These are phyloP conservation scores for Herpomyces periplanetae DNA, from an alignment of 2,329 filamentous ascomycete species.

Conservation along the genomic window DNA sequence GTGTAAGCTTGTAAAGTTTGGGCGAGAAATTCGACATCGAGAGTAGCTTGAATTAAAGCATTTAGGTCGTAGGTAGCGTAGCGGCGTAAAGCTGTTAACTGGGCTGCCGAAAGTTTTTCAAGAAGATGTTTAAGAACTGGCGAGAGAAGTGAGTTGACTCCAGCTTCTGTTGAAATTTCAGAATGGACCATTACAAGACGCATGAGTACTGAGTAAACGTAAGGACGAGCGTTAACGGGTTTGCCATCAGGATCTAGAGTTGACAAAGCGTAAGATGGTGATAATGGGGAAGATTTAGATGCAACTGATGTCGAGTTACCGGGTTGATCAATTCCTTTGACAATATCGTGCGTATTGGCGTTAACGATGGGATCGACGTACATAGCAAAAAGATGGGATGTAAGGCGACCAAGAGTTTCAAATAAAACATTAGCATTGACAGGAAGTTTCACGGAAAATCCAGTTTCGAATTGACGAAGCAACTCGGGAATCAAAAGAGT, in stretches of 20 bases:
- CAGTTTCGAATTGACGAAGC: constrained; percentile 66
- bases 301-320: constrained; percentile 22
- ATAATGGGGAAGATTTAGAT: too few species aligned
- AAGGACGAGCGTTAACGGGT: constrained; percentile 40
- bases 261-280: background rate
- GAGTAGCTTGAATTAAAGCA: constrained; percentile 72
- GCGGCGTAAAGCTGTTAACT: constrained; percentile 38
- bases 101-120: constrained; percentile 33
- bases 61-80: constrained; percentile 26
- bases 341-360: constrained; percentile 25
- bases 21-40: constrained; percentile 84
- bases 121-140: constrained; percentile 58
- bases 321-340: constrained; percentile 24
- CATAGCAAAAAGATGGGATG: constrained; percentile 55
- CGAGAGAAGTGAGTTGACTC: constrained; percentile 26
- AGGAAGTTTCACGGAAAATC: constrained; percentile 70
- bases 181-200: constrained; percentile 63
- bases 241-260: constrained; percentile 7
- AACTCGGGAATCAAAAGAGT: constrained; percentile 46
- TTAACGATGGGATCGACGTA: constrained; percentile 46
- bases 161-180: constrained; percentile 38
- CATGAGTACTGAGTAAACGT: constrained; percentile 58
- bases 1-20: constrained; percentile 74
- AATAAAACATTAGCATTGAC: constrained; percentile 72
- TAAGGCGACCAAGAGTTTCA: constrained; percentile 63